Conservation (phyloP, 306 rosid species). For the Cucurbita pepo region DNA sequence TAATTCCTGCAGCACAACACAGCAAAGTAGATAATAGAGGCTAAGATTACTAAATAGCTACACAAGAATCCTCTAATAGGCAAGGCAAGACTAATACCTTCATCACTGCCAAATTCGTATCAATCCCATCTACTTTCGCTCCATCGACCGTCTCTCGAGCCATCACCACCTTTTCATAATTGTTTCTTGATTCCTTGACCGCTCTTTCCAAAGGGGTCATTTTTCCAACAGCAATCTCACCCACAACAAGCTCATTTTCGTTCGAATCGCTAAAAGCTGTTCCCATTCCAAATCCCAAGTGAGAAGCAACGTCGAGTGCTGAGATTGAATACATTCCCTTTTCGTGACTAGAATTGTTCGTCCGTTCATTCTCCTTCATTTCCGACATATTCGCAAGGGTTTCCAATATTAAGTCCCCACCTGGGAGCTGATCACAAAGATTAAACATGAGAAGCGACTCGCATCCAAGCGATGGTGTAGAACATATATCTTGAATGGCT, state of each 20-base stretch:
- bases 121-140: conserved; percentile 93
- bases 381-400: conserved; percentile 57
- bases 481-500: conserved; percentile 63
- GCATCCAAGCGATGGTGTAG: conserved; percentile 24
- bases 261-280: conserved; percentile 35
- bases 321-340: conserved; percentile 70
- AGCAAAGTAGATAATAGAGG: background rate
- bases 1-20: conserved; percentile 49
- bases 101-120: conserved; percentile 87
- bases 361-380: conserved; percentile 24
- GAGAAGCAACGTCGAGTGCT: conserved; percentile 61
- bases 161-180: conserved; percentile 61
- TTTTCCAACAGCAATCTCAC: conserved; percentile 89
- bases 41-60: background rate
- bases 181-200: conserved; percentile 57
- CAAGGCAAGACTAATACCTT: conserved; percentile 29
- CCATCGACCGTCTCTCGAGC: conserved; percentile 89
- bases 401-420: conserved; percentile 94
- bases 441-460: conserved; percentile 77
- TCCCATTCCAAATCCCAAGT: conserved; percentile 65
- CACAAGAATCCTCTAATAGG: too few relatives aligned
- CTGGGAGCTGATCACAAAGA: conserved; percentile 87
- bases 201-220: conserved; percentile 60
- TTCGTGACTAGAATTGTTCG: conserved; percentile 21
- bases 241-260: conserved; percentile 54